phyloP scores from a whole-genome alignment of 1,139 yeast genomes.

The Hyphopichia khmerensis region DNA sequence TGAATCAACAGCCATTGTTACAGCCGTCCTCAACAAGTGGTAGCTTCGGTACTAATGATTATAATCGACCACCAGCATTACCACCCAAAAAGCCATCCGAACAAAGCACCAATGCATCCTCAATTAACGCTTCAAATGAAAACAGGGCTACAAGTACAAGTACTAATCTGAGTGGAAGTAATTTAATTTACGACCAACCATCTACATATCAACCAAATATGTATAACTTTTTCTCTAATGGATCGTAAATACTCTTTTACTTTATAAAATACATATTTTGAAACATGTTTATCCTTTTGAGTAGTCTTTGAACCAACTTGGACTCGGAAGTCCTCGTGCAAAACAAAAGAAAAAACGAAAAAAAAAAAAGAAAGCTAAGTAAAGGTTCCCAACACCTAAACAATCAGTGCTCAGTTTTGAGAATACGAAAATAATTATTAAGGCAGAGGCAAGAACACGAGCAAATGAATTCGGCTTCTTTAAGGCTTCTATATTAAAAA shows the following conservation, averaged over 20 bases:
- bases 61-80: constrained; percentile 5
- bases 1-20: background rate
- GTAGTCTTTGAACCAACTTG: too few species aligned
- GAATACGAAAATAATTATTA: too few species aligned
- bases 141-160: constrained; percentile 5
- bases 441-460: too few species aligned
- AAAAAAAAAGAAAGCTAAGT: too few species aligned
- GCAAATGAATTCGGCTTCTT: too few species aligned
- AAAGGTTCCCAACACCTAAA: too few species aligned
- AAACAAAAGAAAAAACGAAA: too few species aligned
- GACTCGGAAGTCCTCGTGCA: too few species aligned
- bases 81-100: constrained; percentile 5
- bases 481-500: too few species aligned
- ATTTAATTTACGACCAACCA: constrained; percentile 43
- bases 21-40: background rate
- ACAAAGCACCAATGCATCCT: background rate
- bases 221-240: constrained; percentile 41
- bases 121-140: constrained; percentile 3
- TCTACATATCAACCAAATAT: constrained; percentile 49
- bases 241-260: background rate
- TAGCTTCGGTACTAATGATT: background rate
- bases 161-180: constrained; percentile 2
- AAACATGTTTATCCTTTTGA: too few species aligned
- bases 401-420: background rate
- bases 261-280: too few species aligned